These are phyloP conservation scores for Oryza meridionalis DNA, from an alignment of 176 grass and related monocot species.

Conservation along the genomic window DNA sequence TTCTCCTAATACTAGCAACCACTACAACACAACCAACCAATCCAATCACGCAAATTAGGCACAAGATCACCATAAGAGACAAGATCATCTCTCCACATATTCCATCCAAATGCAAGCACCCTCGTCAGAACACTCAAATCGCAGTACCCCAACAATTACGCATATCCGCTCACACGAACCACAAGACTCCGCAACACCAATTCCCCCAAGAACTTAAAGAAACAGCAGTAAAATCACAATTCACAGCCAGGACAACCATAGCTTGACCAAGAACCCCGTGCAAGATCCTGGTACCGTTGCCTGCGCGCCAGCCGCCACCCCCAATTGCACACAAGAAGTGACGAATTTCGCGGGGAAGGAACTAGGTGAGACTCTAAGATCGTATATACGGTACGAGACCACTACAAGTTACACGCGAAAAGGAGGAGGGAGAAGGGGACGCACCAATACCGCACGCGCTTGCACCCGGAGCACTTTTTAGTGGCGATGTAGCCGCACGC, in stretches of 20 bases:
- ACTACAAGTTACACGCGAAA: neutral
- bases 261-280: neutral
- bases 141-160: neutral
- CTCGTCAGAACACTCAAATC: neutral
- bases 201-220: neutral
- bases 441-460: slow-evolving; percentile 89
- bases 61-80: neutral
- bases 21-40: neutral
- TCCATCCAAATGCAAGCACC: neutral
- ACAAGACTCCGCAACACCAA: neutral
- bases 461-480: slow-evolving; percentile 84
- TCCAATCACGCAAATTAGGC: neutral
- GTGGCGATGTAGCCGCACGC: slow-evolving; percentile 54
- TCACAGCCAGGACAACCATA: neutral
- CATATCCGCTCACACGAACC: neutral
- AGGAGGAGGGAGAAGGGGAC: neutral
- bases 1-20: neutral
- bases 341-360: slow-evolving; percentile 30
- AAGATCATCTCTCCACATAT: neutral
- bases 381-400: neutral
- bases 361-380: neutral
- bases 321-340: slow-evolving; percentile 5
- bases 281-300: slow-evolving; percentile 15
- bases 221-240: neutral
- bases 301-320: neutral